Evolutionary conservation across 1,284 basidiomycete genomes (phyloP), one percentile per base, ranked within the genome.

Genomic region (Agroathelia rolfsii): DNA sequence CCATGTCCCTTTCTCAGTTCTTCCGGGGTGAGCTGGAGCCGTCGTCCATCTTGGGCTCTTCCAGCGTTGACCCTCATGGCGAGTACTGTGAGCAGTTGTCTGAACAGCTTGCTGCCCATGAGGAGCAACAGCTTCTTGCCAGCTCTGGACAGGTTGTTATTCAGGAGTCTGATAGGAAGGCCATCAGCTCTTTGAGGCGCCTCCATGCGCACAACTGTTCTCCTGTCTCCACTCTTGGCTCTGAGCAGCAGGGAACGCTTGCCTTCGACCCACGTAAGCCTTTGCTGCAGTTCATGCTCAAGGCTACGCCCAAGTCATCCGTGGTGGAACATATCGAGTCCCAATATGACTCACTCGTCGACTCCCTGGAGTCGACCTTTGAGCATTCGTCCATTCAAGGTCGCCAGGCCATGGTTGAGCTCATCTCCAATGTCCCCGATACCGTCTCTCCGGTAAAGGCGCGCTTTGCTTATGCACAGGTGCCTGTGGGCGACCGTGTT

Each of bases 231-330:
- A 59, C 14, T 50, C 52, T 35, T 33, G 43, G 7, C 36, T 47
- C 43, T 45, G 44, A 23, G 35, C 40, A 20, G 13, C 34, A 14
- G 24, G 46, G 32, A 39, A 47, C 21, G 31, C 42, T 21, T 35
- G 41, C 56, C 8, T 61, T 47, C 22, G 58, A 76, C 50, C 63
- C 65, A 11, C 51, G 68, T 2, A 56, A 64, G 10, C 76, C 83
- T 4, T 69, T 84, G 7, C 57, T 87, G 17, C 69, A 76, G 42
- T 87, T 87, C 62, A 84, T 87, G 67, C 61, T 75, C 24, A 72
- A 75, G 2, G 83, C 81, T 10, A 79, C 81, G 2, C 80, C 82
- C 2, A 64, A 68, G 27, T 45, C 60, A 24, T 48, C 56, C 2
- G 53, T 77, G 17, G 59, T 62, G 12, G 44, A 59, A 22, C 62